A percentile compares a stretch with the other conserved stretches of the same genome.
Conservation (phyloP, 805 yeast species). For the Blastobotrys americana region DNA sequence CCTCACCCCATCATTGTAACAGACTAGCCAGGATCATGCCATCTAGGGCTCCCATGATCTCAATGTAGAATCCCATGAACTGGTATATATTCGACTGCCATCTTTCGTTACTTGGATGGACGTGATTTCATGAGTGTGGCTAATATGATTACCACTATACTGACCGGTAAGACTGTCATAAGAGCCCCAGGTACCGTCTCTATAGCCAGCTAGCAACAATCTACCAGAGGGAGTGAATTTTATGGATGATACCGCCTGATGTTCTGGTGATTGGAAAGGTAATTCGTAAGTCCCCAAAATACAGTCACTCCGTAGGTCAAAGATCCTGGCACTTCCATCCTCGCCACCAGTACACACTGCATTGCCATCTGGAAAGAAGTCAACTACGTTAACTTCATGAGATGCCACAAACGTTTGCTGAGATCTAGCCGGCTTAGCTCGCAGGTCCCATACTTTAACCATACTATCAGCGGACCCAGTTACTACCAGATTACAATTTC, state of each 20-base stretch:
- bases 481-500: constrained; percentile 47
- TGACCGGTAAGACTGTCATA: constrained; percentile 71
- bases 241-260: constrained; percentile 49
- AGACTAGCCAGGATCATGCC: background rate
- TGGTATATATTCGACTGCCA: constrained; percentile 70
- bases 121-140: constrained; percentile 55
- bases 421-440: constrained; percentile 38
- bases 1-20: no score
- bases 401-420: constrained; percentile 39
- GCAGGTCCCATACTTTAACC: constrained; percentile 71
- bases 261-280: constrained; percentile 4
- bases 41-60: constrained; percentile 28
- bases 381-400: constrained; percentile 56
- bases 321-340: constrained; percentile 62
- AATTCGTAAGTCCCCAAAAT: constrained; percentile 44
- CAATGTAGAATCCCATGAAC: constrained; percentile 68
- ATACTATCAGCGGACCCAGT: constrained; percentile 70
- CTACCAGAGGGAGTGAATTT: constrained; percentile 73
- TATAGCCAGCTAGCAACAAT: constrained; percentile 63
- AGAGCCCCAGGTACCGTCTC: constrained; percentile 64
- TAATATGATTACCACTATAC: constrained; percentile 57
- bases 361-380: constrained; percentile 62
- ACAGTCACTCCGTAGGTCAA: constrained; percentile 73
- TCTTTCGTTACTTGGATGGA: constrained; percentile 62
- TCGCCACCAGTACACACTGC: constrained; percentile 72